Conservation (phyloP, 805 yeast genomes). For the Ogataea thermomethanolica region DNA sequence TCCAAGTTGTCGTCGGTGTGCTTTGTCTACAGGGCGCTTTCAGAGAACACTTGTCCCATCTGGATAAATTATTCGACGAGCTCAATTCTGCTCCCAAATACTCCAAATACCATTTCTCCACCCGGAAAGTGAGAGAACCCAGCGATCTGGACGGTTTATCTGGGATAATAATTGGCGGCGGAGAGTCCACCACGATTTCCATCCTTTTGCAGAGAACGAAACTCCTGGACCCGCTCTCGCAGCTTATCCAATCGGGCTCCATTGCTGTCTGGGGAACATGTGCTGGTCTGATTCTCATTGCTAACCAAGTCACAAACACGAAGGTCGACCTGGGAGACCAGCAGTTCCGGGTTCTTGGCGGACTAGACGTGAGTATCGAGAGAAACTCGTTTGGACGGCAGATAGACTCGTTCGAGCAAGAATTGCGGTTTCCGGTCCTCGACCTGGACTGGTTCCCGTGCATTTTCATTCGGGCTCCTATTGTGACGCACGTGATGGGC, state of each 20-base stretch:
- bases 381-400: conserved; percentile 82
- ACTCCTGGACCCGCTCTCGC: conserved; percentile 49
- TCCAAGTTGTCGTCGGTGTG: conserved; percentile 50
- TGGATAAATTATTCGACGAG: conserved; percentile 35
- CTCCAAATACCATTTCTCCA: conserved; percentile 29
- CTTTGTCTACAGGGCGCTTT: conserved; percentile 81
- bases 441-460: conserved; percentile 36
- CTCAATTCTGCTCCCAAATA: conserved; percentile 31
- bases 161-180: conserved; percentile 67
- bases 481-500: conserved; percentile 35
- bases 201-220: conserved; percentile 64
- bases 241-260: conserved; percentile 46
- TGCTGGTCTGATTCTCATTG: conserved; percentile 72
- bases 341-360: conserved; percentile 52
- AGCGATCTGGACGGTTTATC: conserved; percentile 49
- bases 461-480: conserved; percentile 76
- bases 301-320: conserved; percentile 51
- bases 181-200: conserved; percentile 69
- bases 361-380: conserved; percentile 57
- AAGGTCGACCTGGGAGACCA: conserved; percentile 39
- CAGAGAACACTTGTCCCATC: conserved; percentile 56
- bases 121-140: conserved; percentile 49
- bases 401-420: conserved; percentile 55
- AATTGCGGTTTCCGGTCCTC: conserved; percentile 36
- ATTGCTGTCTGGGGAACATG: conserved; percentile 80